Evolutionary conservation across 257 asterid species (phyloP).

Genomic region (Solanum habrochaites): DNA sequence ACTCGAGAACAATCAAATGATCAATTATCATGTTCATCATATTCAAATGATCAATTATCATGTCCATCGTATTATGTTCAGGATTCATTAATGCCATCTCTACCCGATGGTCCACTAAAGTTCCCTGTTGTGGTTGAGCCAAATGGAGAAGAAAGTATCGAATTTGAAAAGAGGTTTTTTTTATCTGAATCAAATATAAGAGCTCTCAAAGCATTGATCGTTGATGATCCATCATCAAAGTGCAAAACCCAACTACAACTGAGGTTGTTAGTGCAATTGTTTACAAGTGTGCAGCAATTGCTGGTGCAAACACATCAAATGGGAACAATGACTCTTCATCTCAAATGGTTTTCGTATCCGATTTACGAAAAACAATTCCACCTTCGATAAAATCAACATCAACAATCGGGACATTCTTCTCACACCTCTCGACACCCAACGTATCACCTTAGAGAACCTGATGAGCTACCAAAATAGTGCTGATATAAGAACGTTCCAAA

Average conservation of each 20-base stretch:
- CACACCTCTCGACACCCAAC: too few relatives aligned
- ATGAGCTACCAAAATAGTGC: too few relatives aligned
- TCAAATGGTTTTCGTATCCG: neutral
- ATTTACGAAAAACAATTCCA: neutral
- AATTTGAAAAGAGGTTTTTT: neutral
- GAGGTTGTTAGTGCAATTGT: constrained; percentile 1
- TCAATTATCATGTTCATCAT: neutral
- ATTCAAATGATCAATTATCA: too few relatives aligned
- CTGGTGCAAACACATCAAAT: neutral
- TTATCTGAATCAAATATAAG: neutral
- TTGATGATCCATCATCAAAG: neutral
- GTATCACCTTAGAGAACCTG: too few relatives aligned
- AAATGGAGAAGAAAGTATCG: neutral
- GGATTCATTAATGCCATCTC: neutral
- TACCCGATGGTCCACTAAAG: neutral
- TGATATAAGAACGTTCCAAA: too few relatives aligned
- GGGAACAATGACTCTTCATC: neutral
- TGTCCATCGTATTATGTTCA: neutral
- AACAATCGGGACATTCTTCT: too few relatives aligned
- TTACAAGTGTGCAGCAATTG: neutral
- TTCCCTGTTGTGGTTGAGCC: neutral
- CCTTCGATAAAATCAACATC: neutral
- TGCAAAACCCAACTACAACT: neutral
- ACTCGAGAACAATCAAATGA: too few relatives aligned
- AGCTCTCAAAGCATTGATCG: neutral